A percentile compares a stretch with the other conserved stretches of the same genome.
Conservation (phyloP, 1,139 yeast species). For the Geotrichum phurueaensis region DNA sequence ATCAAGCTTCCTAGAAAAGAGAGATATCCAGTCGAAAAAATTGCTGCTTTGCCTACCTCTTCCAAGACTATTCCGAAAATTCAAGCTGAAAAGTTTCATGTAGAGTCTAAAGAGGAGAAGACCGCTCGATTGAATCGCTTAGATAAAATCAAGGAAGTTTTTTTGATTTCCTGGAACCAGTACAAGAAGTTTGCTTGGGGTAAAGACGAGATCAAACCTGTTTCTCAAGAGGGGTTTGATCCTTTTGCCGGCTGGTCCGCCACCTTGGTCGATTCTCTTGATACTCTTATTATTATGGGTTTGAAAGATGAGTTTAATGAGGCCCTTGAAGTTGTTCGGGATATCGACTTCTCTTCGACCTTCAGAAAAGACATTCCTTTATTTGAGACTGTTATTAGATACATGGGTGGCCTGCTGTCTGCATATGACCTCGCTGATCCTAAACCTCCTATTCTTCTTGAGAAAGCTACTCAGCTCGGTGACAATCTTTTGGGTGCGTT, state of each 20-base stretch:
- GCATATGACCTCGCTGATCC: conserved; percentile 62
- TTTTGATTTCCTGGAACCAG: conserved; percentile 52
- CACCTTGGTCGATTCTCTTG: conserved; percentile 60
- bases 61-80: conserved; percentile 1
- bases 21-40: conserved; percentile 23
- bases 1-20: conserved; percentile 23
- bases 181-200: conserved; percentile 62
- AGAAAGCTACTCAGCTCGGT: conserved; percentile 57
- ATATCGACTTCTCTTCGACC: conserved; percentile 47
- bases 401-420: conserved; percentile 65
- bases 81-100: conserved; percentile 7
- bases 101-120: conserved; percentile 2
- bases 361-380: conserved; percentile 47
- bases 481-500: conserved; percentile 62
- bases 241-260: conserved; percentile 47
- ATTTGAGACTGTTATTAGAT: conserved; percentile 64
- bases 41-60: conserved; percentile 15
- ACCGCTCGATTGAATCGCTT: conserved; percentile 35
- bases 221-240: conserved; percentile 33
- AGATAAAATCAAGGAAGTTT: conserved; percentile 45
- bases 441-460: conserved; percentile 44
- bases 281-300: conserved; percentile 60
- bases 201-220: conserved; percentile 51
- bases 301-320: conserved; percentile 47
- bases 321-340: conserved; percentile 48